Conservation (phyloP, 768 basidiomycete genomes). For the Rhodotorula graminis region DNA sequence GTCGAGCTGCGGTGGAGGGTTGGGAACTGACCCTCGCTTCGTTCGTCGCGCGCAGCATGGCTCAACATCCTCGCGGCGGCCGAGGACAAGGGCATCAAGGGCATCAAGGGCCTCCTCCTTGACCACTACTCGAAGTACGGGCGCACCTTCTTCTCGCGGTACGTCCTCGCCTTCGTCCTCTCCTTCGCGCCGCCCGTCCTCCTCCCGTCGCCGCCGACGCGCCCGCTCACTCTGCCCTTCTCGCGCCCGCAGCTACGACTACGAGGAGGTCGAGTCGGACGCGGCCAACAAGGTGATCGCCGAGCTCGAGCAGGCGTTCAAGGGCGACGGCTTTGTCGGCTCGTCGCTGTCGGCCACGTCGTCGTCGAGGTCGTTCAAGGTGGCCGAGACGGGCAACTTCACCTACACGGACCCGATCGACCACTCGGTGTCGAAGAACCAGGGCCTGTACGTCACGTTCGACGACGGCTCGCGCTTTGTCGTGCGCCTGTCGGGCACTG, state of each 20-base stretch:
- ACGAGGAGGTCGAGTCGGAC: conserved; percentile 91
- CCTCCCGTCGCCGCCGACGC: neutral
- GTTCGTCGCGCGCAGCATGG: conserved; percentile 63
- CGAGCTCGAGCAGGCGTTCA: conserved; percentile 67
- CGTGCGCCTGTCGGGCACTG: conserved; percentile 92
- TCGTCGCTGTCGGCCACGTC: conserved; percentile 58
- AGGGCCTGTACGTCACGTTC: conserved; percentile 90
- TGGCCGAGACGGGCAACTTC: conserved; percentile 76
- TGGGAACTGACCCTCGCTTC: neutral
- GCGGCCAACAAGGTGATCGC: conserved; percentile 81
- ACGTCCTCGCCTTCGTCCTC: conserved; percentile 7
- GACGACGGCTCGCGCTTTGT: conserved; percentile 87
- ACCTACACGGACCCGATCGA: conserved; percentile 99
- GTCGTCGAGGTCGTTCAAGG: conserved; percentile 65
- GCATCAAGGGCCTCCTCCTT: conserved; percentile 81
- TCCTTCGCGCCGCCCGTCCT: too few species aligned
- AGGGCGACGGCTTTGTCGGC: conserved; percentile 59
- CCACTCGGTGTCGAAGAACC: conserved; percentile 82
- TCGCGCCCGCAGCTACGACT: conserved; percentile 66
- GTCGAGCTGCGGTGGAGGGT: neutral
- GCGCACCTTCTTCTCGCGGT: conserved; percentile 90
- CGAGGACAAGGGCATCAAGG: conserved; percentile 57
- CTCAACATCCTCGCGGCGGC: conserved; percentile 87
- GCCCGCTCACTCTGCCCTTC: too few species aligned
- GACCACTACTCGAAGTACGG: conserved; percentile 89